Base-by-base conservation (phyloP, 176 grass and related monocot species). In the Avena insularis region DNA sequence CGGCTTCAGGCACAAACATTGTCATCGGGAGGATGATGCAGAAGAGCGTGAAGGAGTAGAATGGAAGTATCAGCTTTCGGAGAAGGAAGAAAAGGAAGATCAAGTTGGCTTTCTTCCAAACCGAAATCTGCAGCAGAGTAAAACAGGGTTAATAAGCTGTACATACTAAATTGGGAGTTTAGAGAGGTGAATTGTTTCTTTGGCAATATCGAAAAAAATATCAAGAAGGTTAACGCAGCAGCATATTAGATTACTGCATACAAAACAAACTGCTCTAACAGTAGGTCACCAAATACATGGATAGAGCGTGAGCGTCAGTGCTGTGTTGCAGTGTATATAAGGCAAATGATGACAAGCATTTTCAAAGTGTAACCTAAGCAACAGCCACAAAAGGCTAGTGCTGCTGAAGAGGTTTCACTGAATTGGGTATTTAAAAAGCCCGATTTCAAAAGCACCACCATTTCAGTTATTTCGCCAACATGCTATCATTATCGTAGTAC, bases 1-100 rank as follows among this genome's bases (percentile, higher is more conserved):
- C 90, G 1, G 97, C 97, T 87, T 99, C 97, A 3, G 97, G 97
- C 71, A 99, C 97, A 80, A 99, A 99, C 97, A 99, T 99, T 7
- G 97, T 94, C 92, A 97, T 93, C 13, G 97, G 97, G 55, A 99
- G 97, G 87, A 99, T 99, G 87, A 99, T 89, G 87, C 97, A 99
- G 84, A 99, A 99, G 20, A 99, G 90, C 4, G 94, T 99, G 87
- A 99, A 99, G 31, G 97, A 98, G 83, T 98, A 98, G 87, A 98
- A 98, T 14, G 97, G 97, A 29, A 98, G 85, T 55, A 98, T 96
- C 23, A 98, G 83, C 82, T 98, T 98, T 2, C 97, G 94, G 3
- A 98, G 89, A 15, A 98, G 94, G 87, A 98, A 98, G 75, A 98
- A 98, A 0, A 98, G 92, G 82, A 98, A 96, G 77, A 98, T 96